phyloP scores from a whole-genome alignment of 495 filamentous ascomycete genomes.

The Penicillium soppii region DNA sequence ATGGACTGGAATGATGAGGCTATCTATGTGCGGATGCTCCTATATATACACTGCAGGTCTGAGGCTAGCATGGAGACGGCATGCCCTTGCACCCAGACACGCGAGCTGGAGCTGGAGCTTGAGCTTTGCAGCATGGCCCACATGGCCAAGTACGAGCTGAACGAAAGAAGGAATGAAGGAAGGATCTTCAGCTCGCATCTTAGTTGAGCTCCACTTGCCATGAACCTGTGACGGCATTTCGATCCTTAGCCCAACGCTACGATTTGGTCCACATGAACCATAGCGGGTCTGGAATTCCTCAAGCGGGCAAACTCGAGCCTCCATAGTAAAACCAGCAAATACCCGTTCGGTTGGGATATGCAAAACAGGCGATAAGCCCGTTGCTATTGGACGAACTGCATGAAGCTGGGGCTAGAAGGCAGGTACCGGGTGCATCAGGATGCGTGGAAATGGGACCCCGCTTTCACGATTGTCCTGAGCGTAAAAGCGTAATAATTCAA shows the following conservation, averaged over 20 bases:
- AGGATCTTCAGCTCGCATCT: slow-evolving; percentile 22
- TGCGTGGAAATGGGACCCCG: neutral
- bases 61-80: slow-evolving; percentile 13
- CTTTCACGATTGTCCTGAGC: slow-evolving; percentile 11
- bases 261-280: slow-evolving; percentile 19
- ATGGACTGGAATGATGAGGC: slow-evolving; percentile 2
- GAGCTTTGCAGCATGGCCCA: slow-evolving; percentile 24
- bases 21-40: slow-evolving; percentile 10
- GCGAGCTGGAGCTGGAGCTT: slow-evolving; percentile 28
- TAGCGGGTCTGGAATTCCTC: slow-evolving; percentile 16
- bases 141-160: slow-evolving; percentile 21
- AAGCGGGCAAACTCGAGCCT: slow-evolving; percentile 3
- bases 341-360: slow-evolving; percentile 13
- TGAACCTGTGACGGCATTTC: slow-evolving; percentile 24
- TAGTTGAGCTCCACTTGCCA: slow-evolving; percentile 13
- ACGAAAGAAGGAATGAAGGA: slow-evolving; percentile 20
- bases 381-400: slow-evolving; percentile 19
- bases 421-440: slow-evolving; percentile 21
- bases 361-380: slow-evolving; percentile 25
- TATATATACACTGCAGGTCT: slow-evolving; percentile 21
- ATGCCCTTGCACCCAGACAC: slow-evolving; percentile 19
- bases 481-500: neutral
- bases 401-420: slow-evolving; percentile 15
- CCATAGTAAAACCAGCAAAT: slow-evolving; percentile 15
- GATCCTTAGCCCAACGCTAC: slow-evolving; percentile 8